Percentiles rank a stretch among this genome's conserved stretches.
These are phyloP conservation scores for Saturnispora halmiae DNA, from an alignment of 805 yeast genomes.

Conservation along the genomic window DNA sequence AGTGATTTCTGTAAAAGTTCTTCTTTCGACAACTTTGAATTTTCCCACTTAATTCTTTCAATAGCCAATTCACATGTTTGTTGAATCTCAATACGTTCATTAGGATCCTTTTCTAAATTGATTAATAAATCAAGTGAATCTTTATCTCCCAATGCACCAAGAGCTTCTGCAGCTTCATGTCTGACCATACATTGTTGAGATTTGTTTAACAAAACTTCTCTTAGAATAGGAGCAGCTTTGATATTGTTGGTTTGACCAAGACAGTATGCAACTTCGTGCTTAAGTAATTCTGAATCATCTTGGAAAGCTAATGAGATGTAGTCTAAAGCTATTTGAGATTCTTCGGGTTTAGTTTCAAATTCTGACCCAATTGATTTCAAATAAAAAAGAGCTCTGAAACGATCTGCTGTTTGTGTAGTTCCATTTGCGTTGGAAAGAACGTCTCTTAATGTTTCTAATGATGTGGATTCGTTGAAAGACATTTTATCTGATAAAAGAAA, in stretches of 20 bases:
- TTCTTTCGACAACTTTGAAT: constrained; percentile 50
- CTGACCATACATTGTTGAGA: constrained; percentile 91
- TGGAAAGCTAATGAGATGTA: constrained; percentile 79
- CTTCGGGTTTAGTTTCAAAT: constrained; percentile 38
- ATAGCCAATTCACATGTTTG: constrained; percentile 98
- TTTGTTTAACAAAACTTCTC: constrained; percentile 55
- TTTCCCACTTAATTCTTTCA: constrained; percentile 90
- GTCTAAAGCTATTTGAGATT: constrained; percentile 60
- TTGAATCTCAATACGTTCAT: constrained; percentile 63
- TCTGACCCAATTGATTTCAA: constrained; percentile 81
- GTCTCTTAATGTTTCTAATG: constrained; percentile 63
- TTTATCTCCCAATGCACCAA: constrained; percentile 87
- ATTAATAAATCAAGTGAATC: constrained; percentile 60
- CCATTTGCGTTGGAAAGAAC: constrained; percentile 59
- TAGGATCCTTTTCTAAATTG: constrained; percentile 65
- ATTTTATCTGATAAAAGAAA: neutral
- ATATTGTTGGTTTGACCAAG: constrained; percentile 89
- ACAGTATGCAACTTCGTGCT: constrained; percentile 97
- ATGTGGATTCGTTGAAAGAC: constrained; percentile 23
- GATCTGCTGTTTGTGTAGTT: constrained; percentile 62
- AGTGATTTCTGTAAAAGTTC: constrained; percentile 70
- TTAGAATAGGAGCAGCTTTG: constrained; percentile 65
- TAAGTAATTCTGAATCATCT: constrained; percentile 79
- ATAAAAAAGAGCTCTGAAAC: constrained; percentile 92
- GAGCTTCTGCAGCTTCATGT: constrained; percentile 98